Evolutionary conservation across 441 rosid species (phyloP).

Genomic region (Theobroma grandiflorum): DNA sequence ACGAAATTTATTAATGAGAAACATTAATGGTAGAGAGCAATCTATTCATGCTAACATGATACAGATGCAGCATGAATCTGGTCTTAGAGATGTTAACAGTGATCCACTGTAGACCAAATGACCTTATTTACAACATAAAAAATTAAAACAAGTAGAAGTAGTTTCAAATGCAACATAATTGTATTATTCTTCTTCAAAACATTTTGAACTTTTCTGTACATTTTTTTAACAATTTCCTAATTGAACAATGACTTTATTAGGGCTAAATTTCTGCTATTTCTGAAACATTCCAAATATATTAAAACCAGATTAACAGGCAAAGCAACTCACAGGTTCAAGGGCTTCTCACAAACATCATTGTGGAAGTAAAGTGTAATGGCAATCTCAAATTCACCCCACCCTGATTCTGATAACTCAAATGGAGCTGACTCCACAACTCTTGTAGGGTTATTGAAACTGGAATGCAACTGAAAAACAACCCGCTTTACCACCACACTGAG

Average conservation of each 20-base stretch:
- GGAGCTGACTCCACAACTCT: constrained; percentile 63
- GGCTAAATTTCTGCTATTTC: constrained; percentile 1
- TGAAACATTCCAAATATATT: constrained; percentile 24
- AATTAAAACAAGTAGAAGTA: neutral
- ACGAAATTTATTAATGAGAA: constrained; percentile 2
- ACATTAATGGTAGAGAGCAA: neutral
- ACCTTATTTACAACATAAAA: constrained; percentile 1
- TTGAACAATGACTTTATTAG: constrained; percentile 15
- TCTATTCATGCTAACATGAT: constrained; percentile 4
- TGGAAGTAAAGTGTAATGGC: constrained; percentile 62
- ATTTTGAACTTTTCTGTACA: neutral
- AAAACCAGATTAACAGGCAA: constrained; percentile 5
- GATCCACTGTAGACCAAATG: neutral
- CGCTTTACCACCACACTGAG: constrained; percentile 53
- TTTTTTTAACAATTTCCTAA: neutral
- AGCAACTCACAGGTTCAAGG: constrained; percentile 58
- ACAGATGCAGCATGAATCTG: neutral
- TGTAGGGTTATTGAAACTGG: constrained; percentile 64
- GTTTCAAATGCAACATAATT: constrained; percentile 10
- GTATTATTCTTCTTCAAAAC: constrained; percentile 8
- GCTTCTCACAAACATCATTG: constrained; percentile 63
- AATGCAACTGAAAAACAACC: constrained; percentile 64
- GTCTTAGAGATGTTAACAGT: constrained; percentile 3
- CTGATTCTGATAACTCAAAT: constrained; percentile 61
- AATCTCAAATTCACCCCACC: constrained; percentile 75